These are phyloP conservation scores for Purpureocillium takamizusanense DNA, from an alignment of 2,329 filamentous ascomycete species.

Conservation along the genomic window DNA sequence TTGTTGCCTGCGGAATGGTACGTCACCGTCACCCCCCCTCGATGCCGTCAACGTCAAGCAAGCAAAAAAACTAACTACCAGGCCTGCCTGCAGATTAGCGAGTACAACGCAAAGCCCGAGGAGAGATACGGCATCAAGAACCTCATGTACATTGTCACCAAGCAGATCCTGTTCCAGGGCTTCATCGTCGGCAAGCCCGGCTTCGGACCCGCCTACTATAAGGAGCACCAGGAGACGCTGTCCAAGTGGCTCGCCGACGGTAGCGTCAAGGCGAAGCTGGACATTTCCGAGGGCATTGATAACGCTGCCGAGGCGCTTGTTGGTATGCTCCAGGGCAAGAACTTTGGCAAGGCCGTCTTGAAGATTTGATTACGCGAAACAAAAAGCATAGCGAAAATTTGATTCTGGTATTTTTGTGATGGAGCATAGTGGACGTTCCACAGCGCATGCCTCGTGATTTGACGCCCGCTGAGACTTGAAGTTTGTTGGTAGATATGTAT, in stretches of 20 bases:
- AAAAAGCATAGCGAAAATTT: slow-evolving; percentile 15
- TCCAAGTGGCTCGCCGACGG: slow-evolving; percentile 70
- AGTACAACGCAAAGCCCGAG: slow-evolving; percentile 55
- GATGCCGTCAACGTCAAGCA: no score
- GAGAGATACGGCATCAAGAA: slow-evolving; percentile 60
- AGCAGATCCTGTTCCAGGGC: slow-evolving; percentile 62
- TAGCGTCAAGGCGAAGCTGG: slow-evolving; percentile 60
- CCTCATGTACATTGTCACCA: slow-evolving; percentile 53
- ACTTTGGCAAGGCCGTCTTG: slow-evolving; percentile 79
- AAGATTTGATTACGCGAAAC: slow-evolving; percentile 35
- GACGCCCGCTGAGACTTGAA: no score
- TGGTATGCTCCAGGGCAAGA: slow-evolving; percentile 67
- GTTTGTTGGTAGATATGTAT: no score
- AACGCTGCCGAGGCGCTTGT: slow-evolving; percentile 66
- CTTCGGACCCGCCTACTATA: slow-evolving; percentile 56
- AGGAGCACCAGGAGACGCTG: slow-evolving; percentile 69
- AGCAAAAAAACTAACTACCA: no score
- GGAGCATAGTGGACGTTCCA: no score
- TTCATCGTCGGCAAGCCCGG: slow-evolving; percentile 63
- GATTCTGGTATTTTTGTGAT: no score
- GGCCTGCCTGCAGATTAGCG: slow-evolving; percentile 49
- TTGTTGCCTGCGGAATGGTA: slow-evolving; percentile 56
- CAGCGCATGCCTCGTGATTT: no score
- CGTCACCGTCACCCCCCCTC: slow-evolving; percentile 11
- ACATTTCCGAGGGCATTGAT: slow-evolving; percentile 68